phyloP scores from a whole-genome alignment of 768 basidiomycete species.

The Leucosporidium creatinivorum region DNA sequence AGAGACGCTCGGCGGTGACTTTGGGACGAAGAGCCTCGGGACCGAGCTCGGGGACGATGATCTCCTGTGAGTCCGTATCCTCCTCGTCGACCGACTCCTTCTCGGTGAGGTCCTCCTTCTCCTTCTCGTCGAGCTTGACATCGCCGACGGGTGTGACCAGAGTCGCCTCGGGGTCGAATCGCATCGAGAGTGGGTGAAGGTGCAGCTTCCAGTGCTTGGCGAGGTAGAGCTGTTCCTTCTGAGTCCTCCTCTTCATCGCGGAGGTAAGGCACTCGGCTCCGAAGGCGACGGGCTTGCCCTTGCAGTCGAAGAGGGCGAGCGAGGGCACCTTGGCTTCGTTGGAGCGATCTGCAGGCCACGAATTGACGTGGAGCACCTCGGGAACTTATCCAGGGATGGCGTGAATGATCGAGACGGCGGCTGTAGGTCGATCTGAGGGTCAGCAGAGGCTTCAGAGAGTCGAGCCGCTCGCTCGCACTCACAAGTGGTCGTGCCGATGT shows the following conservation, averaged over 20 bases:
- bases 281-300: background rate
- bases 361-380: background rate
- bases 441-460: background rate
- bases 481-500: background rate
- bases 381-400: background rate
- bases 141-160: background rate
- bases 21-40: conserved; percentile 4
- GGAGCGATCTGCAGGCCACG: too few relatives aligned
- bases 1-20: conserved; percentile 8
- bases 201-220: background rate
- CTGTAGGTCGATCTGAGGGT: background rate
- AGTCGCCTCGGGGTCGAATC: background rate
- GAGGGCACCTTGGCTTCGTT: background rate
- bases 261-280: background rate
- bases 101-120: background rate
- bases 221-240: background rate
- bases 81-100: too few relatives aligned
- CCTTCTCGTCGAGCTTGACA: background rate
- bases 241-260: background rate
- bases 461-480: background rate
- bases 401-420: background rate
- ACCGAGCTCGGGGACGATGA: background rate
- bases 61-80: background rate
- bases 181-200: background rate
- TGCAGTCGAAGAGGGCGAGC: background rate